Evolutionary conservation across 352 stramenopile species (phyloP), one percentile per base, ranked within the genome.

Genomic region (Phytophthora aleatoria): DNA sequence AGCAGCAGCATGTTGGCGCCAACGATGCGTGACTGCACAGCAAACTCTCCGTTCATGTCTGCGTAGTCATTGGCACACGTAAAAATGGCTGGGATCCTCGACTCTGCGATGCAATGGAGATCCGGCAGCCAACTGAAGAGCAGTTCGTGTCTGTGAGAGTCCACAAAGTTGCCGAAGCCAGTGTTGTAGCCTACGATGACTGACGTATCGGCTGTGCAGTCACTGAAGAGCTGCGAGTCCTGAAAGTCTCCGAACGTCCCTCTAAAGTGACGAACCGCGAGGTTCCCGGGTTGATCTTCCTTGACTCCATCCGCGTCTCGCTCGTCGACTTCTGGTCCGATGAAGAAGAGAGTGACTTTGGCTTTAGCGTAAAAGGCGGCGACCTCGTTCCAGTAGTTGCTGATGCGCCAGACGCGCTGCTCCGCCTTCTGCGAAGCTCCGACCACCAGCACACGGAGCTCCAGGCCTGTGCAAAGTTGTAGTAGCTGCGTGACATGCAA

Each of bases 41-140:
- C 85, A 49, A 94, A 92, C 63, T 93, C 84, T 27, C 84, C 79
- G 39, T 86, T 94, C 79, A 92, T 84, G 28, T 91, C 85, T 12
- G 81, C 79, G 43, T 91, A 93, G 56, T 90, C 83, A 51, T 91
- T 92, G 2, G 84, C 84, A 35, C 84, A 92, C 16, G 84, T 87
- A 59, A 92, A 93, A 43, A 91, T 75, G 0, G 79, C 71, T 6
- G 79, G 79, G 43, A 92, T 82, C 8, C 42, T 61, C 1, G 81
- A 79, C 15, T 79, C 73, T 0, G 76, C 77, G 47, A 92, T 87
- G 7, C 67, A 65, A 39, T 81, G 77, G 3, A 93, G 62, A 50
- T 91, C 81, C 3, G 79, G 74, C 7, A 94, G 78, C 83, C 83
- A 93, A 27, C 85, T 91, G 57, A 89, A 86, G 42, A 93, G 71